Evolutionary conservation across 805 yeast genomes (phyloP).

Genomic region (Suhomyces sp.): DNA sequence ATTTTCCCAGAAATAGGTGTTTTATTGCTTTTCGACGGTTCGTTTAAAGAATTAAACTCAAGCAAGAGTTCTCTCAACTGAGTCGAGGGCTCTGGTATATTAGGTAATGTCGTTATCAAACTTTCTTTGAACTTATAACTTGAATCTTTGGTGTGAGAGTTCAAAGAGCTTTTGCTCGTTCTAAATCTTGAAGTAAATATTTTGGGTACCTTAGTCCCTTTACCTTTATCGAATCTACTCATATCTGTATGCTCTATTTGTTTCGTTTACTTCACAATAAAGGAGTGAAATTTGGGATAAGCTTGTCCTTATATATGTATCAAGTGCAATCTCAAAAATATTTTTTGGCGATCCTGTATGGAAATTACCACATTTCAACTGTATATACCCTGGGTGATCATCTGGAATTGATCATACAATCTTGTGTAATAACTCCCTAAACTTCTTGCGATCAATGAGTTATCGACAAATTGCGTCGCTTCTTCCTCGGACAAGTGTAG

Average conservation of each 20-base stretch:
- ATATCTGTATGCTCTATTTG: too few relatives aligned
- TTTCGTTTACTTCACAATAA: too few relatives aligned
- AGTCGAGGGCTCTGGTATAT: background rate
- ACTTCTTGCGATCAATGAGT: constrained; percentile 72
- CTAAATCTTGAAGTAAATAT: too few relatives aligned
- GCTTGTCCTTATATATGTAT: too few relatives aligned
- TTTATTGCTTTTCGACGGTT: background rate
- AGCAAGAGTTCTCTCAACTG: background rate
- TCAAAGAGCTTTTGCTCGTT: too few relatives aligned
- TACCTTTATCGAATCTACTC: too few relatives aligned
- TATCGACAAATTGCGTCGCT: constrained; percentile 76
- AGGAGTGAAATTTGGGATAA: too few relatives aligned
- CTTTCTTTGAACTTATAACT: too few relatives aligned
- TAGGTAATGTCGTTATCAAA: background rate
- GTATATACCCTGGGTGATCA: constrained; percentile 93
- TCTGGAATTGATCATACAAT: constrained; percentile 91
- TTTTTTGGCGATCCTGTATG: background rate
- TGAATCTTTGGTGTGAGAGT: too few relatives aligned
- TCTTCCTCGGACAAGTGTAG: constrained; percentile 70
- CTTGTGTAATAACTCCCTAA: constrained; percentile 87
- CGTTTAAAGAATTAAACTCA: background rate
- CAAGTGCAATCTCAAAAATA: too few relatives aligned
- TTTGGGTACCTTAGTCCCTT: too few relatives aligned
- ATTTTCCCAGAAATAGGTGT: background rate
- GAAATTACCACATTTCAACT: constrained; percentile 33